phyloP scores from a whole-genome alignment of 768 basidiomycete genomes.

The Dacryopinax spathularia region DNA sequence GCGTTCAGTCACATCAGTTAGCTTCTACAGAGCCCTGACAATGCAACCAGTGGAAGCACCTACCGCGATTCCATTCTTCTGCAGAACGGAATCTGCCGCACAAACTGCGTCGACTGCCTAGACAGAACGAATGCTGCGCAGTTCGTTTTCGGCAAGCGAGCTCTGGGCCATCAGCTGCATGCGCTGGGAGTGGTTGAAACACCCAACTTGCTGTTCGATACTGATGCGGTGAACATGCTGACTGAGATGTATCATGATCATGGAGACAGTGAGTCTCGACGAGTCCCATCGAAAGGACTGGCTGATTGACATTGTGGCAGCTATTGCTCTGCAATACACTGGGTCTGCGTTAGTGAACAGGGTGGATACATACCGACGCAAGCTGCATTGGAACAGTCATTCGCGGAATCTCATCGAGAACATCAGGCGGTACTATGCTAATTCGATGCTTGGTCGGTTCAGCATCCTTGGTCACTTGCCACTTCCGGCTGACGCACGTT shows the following conservation, averaged over 20 bases:
- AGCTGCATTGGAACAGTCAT: slow-evolving; percentile 96
- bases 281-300: not conserved
- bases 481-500: not conserved
- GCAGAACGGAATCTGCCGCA: slow-evolving; percentile 84
- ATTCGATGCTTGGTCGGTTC: slow-evolving; percentile 64
- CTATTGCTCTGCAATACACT: slow-evolving; percentile 90
- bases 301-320: slow-evolving; percentile 27
- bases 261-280: slow-evolving; percentile 59
- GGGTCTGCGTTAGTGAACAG: slow-evolving; percentile 92
- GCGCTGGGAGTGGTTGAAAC: slow-evolving; percentile 78
- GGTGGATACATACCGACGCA: slow-evolving; percentile 87
- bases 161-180: slow-evolving; percentile 86
- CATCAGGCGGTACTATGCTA: slow-evolving; percentile 85
- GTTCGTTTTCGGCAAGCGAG: slow-evolving; percentile 91
- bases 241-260: slow-evolving; percentile 99
- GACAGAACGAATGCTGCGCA: slow-evolving; percentile 95
- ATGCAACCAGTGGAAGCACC: slow-evolving; percentile 18
- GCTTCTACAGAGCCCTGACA: not conserved
- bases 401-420: slow-evolving; percentile 94
- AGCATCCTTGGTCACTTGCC: not conserved
- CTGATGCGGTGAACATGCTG: slow-evolving; percentile 88
- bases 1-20: slow-evolving; percentile 7
- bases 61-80: slow-evolving; percentile 61
- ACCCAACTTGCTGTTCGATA: slow-evolving; percentile 80
- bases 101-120: slow-evolving; percentile 93